These are phyloP conservation scores for Kuraishia floccosa DNA, from an alignment of 805 yeast genomes.

Conservation along the genomic window DNA sequence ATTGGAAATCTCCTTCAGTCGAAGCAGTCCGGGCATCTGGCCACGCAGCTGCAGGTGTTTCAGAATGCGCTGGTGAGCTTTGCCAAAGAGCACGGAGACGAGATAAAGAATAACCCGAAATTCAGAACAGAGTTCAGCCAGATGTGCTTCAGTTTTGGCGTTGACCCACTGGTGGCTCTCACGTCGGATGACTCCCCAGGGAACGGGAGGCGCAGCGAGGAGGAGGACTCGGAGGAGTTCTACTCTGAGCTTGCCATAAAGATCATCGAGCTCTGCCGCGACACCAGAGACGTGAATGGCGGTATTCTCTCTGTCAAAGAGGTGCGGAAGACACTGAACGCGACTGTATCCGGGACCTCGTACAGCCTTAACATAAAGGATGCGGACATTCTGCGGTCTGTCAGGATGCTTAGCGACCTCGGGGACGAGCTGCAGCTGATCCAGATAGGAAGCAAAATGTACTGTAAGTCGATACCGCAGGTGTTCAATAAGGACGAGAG, in stretches of 20 bases:
- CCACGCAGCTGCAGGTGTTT: conserved; percentile 66
- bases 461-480: conserved; percentile 52
- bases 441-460: conserved; percentile 41
- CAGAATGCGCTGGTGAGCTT: conserved; percentile 69
- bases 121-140: conserved; percentile 63
- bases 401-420: conserved; percentile 38
- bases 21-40: conserved; percentile 46
- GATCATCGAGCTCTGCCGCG: conserved; percentile 65
- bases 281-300: conserved; percentile 65
- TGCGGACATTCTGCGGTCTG: conserved; percentile 45
- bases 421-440: conserved; percentile 68
- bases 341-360: conserved; percentile 5
- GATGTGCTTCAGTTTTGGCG: conserved; percentile 72
- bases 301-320: conserved; percentile 64
- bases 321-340: conserved; percentile 22
- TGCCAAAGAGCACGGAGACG: conserved; percentile 60
- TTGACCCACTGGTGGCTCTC: conserved; percentile 59
- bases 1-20: conserved; percentile 40
- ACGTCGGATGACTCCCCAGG: conserved; percentile 9
- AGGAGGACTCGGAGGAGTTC: conserved; percentile 32
- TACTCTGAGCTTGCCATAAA: conserved; percentile 60
- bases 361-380: conserved; percentile 21
- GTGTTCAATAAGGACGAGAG: conserved; percentile 62
- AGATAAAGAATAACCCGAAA: conserved; percentile 50
- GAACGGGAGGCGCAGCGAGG: conserved; percentile 6